Conservation (phyloP, 495 filamentous ascomycete species). For the Xylaria longipes region DNA sequence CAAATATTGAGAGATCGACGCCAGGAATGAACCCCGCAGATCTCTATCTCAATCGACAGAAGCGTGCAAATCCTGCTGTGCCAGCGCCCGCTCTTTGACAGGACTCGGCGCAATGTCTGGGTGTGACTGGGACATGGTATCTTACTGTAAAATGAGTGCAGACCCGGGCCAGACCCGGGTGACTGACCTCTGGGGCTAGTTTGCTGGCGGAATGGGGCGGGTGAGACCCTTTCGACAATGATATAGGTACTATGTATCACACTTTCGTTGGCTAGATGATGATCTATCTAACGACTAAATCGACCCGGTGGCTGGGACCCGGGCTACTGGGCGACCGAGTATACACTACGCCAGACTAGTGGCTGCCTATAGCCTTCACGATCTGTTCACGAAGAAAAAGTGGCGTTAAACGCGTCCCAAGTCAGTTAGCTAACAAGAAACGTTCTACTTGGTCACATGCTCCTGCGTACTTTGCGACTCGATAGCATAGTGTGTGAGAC, state of each 20-base stretch:
- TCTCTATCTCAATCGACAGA: slow-evolving; percentile 8
- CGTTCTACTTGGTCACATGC: background rate
- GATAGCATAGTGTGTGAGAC: background rate
- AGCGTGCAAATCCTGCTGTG: background rate
- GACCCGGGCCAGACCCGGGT: background rate
- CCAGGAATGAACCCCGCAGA: slow-evolving; percentile 18
- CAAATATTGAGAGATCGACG: slow-evolving; percentile 17
- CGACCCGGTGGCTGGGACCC: background rate
- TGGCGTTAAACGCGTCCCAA: background rate
- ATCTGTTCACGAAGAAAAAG: background rate
- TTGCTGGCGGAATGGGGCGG: background rate
- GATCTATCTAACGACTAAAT: background rate
- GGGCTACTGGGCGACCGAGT: background rate
- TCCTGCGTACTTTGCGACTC: background rate
- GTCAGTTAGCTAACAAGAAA: background rate
- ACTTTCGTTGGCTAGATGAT: background rate
- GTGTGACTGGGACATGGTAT: background rate
- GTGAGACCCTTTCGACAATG: background rate
- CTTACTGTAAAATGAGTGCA: background rate
- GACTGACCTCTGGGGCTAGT: background rate
- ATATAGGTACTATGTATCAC: too few relatives aligned
- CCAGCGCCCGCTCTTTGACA: background rate
- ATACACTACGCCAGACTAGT: background rate
- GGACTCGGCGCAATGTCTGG: background rate
- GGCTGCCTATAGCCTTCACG: background rate